Base-by-base conservation (phyloP, 2,329 filamentous ascomycete species). In the Alternaria consortialis region DNA sequence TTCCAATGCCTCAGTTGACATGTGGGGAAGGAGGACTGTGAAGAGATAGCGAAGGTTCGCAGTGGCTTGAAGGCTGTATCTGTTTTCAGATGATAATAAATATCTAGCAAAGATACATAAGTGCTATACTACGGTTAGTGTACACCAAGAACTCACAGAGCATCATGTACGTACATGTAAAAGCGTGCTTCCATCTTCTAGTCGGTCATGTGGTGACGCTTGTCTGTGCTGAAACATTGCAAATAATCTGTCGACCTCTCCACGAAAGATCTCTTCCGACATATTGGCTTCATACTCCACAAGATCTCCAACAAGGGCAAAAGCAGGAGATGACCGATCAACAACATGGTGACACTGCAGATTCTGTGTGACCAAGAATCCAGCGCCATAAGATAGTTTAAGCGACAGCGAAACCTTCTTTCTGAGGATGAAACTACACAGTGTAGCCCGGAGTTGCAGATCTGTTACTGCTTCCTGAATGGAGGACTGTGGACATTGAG, bases 11-110 rank as follows among this genome's bases (percentile, higher is more conserved):
- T 46, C 42, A 7, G 5, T 17, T 13, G 15, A 9, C 25, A 46
- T 46, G 6, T 1, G 0, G 15, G 7, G 1, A 7, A 44, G 23
- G 1, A 44, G 13, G 17, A 0, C 29, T 17, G 5, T 29, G 25
- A 44, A n/a, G 2, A 44, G 15, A 44, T 29, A 44, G 12, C 7
- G 15, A 27, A 44, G 25, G 23, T 44, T 44, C 23, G 5, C 13
- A 15, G 0, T 15, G 1, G 0, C 8, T 15, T 17, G 0, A 1
- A 7, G 25, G 4, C 7, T 29, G 25, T 7, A 2, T 20, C 20
- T 2, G 20, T 20, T 20, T 20, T 2, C 20, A 20, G 2, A 20
- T 20, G 20, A 20, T 20, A 2, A 20, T 20, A 2, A 20, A 20
- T 2, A 2, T 20, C 20, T 20, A 20, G 2, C 20, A 20, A 2